Evolutionary conservation across 768 basidiomycete species (phyloP), one percentile per base, ranked within the genome.

Genomic region (Russula earlei): DNA sequence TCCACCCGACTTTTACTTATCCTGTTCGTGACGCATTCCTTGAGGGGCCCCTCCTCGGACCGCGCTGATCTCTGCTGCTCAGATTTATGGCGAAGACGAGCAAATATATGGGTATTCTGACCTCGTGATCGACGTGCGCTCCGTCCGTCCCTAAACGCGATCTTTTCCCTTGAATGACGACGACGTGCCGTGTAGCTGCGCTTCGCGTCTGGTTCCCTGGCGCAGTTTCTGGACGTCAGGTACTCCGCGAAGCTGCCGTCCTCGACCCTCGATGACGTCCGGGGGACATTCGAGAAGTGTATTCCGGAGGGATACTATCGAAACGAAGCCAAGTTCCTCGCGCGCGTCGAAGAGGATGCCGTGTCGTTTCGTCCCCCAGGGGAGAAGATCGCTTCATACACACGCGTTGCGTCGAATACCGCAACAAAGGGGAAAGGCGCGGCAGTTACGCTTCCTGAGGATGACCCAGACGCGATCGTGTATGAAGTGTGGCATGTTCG

Each of bases 31-130:
- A n/a, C n/a, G n/a, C n/a, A n/a, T n/a, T n/a, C n/a, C n/a, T n/a
- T n/a, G n/a, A n/a, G n/a, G n/a, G 2, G n/a, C 29, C 25, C 38
- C 25, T 33, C 20, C 40, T 34, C 38, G 19, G 37, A 45, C 20
- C 31, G n/a, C 17, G 22, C n/a, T 57, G 41, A 49, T 20, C 7
- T 33, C 49, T 7, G 1, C 49, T 7, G 1, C 17, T 14, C 46
- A 91, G 89, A 93, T 99, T 65, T 97, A 84, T 66, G 95, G 95
- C 50, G 91, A 97, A 64, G 88, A 95, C 51, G 93, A 99, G 72
- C 93, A 85, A 72, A 85, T 98, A 54, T 97, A 95, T 67, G 95
- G 95, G 2, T 98, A 96, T 71, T 78, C 82, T 59, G 85, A 85
- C 65, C 76, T 99, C 33, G 68, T 77, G 25, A 85, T 98, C 63